These are phyloP conservation scores for Aspergillus cavernicola DNA, from an alignment of 495 filamentous ascomycete genomes.

Conservation along the genomic window DNA sequence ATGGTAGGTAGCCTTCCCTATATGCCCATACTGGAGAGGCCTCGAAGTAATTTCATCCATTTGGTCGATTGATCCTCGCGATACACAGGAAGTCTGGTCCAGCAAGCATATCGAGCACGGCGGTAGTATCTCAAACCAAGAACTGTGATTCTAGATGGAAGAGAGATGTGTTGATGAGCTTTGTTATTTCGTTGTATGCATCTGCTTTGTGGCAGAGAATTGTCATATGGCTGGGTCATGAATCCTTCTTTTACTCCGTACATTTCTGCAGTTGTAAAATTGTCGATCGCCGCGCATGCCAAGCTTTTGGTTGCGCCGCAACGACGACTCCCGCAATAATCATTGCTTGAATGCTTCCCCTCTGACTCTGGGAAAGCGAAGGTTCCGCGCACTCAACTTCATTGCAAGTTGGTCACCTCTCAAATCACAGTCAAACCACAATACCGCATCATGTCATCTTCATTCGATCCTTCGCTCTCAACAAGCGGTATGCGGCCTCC, in stretches of 20 bases:
- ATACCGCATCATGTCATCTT: constrained; percentile 53
- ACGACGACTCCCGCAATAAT: no score
- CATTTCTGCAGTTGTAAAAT: background rate
- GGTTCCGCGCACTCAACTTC: background rate
- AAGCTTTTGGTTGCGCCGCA: constrained; percentile 33
- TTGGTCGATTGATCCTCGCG: constrained; percentile 41
- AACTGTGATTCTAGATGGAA: no score
- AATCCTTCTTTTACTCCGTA: no score
- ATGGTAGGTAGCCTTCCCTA: constrained; percentile 56
- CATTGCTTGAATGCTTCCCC: no score
- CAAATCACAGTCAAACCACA: no score
- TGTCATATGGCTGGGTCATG: constrained; percentile 12
- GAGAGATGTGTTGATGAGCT: no score
- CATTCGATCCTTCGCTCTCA: constrained; percentile 75
- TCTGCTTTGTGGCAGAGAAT: constrained; percentile 13
- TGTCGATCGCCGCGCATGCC: constrained; percentile 4
- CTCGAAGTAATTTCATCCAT: constrained; percentile 56
- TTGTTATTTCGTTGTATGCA: no score
- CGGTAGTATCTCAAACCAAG: background rate
- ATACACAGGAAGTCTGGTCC: constrained; percentile 23
- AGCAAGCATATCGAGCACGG: constrained; percentile 36
- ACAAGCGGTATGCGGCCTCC: constrained; percentile 71
- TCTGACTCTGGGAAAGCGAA: no score
- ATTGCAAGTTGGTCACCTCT: background rate
- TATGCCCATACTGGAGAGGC: constrained; percentile 64